These are phyloP conservation scores for Anacardium occidentale DNA, from an alignment of 345 rosid genomes.

Conservation along the genomic window DNA sequence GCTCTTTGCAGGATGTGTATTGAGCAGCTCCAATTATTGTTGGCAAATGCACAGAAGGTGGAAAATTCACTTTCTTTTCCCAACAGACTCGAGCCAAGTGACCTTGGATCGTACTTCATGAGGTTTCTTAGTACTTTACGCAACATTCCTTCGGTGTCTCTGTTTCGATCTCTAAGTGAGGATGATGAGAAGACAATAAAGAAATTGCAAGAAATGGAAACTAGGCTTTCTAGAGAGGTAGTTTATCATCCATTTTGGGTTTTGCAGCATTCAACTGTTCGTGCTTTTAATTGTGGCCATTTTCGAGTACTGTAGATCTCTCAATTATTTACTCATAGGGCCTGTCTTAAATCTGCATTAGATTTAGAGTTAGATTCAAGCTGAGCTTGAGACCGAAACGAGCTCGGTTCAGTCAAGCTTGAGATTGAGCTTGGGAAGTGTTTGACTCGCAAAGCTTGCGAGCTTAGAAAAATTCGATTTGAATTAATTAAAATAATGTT, in stretches of 20 bases:
- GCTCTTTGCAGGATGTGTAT: slow-evolving; percentile 80
- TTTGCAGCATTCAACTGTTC: neutral
- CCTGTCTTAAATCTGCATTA: neutral
- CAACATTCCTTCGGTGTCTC: slow-evolving; percentile 91
- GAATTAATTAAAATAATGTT: no score
- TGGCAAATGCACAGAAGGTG: slow-evolving; percentile 72
- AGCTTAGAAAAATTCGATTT: no score
- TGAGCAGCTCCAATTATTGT: slow-evolving; percentile 81
- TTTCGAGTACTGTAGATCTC: neutral
- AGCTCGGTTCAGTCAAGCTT: no score
- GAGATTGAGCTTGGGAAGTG: no score
- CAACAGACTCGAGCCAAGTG: slow-evolving; percentile 57
- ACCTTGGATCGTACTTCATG: slow-evolving; percentile 82
- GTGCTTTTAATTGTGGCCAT: neutral
- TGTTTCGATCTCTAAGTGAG: slow-evolving; percentile 67
- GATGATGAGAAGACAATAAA: slow-evolving; percentile 76
- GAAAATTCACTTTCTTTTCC: slow-evolving; percentile 45
- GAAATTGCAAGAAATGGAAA: slow-evolving; percentile 70
- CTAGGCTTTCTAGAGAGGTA: slow-evolving; percentile 74
- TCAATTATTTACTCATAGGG: neutral
- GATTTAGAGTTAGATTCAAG: no score
- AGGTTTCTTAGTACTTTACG: slow-evolving; percentile 74
- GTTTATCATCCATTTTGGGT: neutral
- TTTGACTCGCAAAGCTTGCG: no score
- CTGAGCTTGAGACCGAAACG: no score